Conservation (phyloP, 352 stramenopile genomes). For the Globisporangium cederbergense region DNA sequence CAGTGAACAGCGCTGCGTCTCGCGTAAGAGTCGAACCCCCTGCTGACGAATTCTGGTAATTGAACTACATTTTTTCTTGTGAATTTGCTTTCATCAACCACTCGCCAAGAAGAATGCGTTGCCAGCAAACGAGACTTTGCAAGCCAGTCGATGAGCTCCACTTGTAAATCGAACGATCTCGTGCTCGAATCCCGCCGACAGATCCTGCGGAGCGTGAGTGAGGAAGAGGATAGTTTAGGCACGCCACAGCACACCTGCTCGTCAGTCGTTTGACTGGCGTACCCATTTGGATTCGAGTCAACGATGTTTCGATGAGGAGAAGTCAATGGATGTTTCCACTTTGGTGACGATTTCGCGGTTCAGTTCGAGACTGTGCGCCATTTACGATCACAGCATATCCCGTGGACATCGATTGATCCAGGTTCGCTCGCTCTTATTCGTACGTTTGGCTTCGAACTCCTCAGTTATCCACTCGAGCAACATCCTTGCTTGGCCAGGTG, state of each 20-base stretch:
- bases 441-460: background rate
- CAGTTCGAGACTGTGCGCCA: background rate
- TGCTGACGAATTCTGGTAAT: background rate
- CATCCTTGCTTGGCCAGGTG: constrained; percentile 3
- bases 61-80: background rate
- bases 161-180: background rate
- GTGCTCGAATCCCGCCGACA: background rate
- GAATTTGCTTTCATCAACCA: background rate
- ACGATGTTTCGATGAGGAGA: no score
- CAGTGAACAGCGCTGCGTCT: background rate
- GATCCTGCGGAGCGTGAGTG: background rate
- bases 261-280: background rate
- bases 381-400: background rate
- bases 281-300: no score
- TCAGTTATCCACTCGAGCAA: background rate
- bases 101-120: background rate
- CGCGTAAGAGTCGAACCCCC: background rate
- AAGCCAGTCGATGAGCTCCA: background rate
- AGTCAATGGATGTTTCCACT: background rate
- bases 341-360: background rate
- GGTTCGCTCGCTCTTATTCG: background rate
- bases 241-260: background rate
- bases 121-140: background rate
- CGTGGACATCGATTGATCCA: background rate
- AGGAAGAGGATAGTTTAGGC: background rate